phyloP scores from a whole-genome alignment of 1,139 yeast species.

The Casaregolazyma lundiana region DNA sequence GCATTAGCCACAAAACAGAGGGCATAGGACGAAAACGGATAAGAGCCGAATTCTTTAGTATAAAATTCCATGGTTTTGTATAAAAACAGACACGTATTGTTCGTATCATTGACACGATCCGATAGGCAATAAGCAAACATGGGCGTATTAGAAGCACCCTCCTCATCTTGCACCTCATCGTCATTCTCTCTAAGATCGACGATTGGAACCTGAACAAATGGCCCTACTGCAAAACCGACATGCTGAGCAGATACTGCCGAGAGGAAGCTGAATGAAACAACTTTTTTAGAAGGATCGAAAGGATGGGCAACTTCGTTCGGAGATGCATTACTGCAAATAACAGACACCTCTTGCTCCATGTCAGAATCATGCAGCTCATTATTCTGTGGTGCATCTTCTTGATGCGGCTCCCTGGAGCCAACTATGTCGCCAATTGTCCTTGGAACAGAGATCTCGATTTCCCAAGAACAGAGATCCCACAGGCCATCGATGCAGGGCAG shows the following conservation, averaged over 20 bases:
- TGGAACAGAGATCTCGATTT: conserved; percentile 76
- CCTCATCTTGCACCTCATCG: conserved; percentile 35
- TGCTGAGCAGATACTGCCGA: conserved; percentile 93
- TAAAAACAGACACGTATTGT: conserved; percentile 71
- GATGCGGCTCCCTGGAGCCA: conserved; percentile 21
- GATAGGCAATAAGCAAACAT: conserved; percentile 57
- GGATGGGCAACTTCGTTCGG: conserved; percentile 48
- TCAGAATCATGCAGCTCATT: conserved; percentile 27
- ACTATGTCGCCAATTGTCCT: conserved; percentile 73
- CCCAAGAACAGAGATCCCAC: conserved; percentile 92
- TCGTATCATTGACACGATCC: conserved; percentile 53
- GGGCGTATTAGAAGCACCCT: conserved; percentile 26
- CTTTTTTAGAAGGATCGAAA: conserved; percentile 64
- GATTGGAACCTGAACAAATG: conserved; percentile 60
- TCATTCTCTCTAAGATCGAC: conserved; percentile 40
- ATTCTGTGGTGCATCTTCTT: not conserved
- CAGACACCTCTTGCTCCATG: conserved; percentile 56
- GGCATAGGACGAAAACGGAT: conserved; percentile 80
- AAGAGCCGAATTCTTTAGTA: conserved; percentile 87
- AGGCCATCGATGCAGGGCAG: conserved; percentile 90
- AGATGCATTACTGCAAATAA: conserved; percentile 71
- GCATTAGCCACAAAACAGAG: conserved; percentile 67
- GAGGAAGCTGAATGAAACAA: conserved; percentile 72
- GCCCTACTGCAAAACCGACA: conserved; percentile 94
- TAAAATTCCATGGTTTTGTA: conserved; percentile 77